phyloP scores from a whole-genome alignment of 2,329 filamentous ascomycete genomes.

The Aphanocladium album region DNA sequence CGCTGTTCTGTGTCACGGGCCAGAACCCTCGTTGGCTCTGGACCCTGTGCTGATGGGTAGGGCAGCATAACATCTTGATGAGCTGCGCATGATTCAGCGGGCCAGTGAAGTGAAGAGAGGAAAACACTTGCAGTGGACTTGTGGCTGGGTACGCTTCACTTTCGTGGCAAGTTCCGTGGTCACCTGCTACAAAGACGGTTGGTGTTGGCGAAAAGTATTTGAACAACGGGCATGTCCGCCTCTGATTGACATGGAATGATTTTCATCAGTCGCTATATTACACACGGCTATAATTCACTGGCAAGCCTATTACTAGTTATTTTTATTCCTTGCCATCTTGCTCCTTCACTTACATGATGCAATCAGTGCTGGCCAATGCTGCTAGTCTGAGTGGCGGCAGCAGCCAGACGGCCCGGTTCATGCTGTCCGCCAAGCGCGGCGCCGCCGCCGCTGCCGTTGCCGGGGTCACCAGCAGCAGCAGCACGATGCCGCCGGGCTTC shows the following conservation, averaged over 20 bases:
- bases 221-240: neutral
- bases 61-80: neutral
- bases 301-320: neutral
- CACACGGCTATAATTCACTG: neutral
- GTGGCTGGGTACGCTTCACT: neutral
- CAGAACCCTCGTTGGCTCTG: neutral
- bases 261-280: neutral
- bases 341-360: neutral
- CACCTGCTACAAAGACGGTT: neutral
- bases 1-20: neutral
- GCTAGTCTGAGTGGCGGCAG: neutral
- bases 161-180: neutral
- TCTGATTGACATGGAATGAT: neutral
- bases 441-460: too few relatives aligned
- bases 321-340: neutral
- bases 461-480: neutral
- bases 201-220: neutral
- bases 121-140: neutral
- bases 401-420: neutral
- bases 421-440: neutral
- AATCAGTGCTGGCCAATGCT: neutral
- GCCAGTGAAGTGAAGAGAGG: neutral
- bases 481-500: constrained; percentile 25
- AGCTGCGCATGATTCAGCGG: neutral
- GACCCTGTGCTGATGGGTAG: neutral